These are phyloP conservation scores for Trapa incisa DNA, from an alignment of 345 rosid species.

Conservation along the genomic window DNA sequence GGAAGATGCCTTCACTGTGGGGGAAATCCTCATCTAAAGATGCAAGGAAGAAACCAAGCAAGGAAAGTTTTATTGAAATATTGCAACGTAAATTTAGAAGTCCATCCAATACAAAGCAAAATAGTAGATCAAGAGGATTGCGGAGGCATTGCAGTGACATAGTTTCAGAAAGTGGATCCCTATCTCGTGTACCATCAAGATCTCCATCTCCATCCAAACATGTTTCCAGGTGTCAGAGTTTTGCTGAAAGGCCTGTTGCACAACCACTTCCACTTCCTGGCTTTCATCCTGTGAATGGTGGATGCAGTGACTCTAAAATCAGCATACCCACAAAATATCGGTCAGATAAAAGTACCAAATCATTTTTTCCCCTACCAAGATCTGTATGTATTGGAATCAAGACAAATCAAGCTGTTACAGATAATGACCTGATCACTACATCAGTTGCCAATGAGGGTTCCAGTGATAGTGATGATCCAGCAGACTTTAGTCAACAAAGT, in stretches of 20 bases:
- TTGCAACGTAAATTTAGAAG: constrained; percentile 51
- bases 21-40: constrained; percentile 58
- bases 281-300: constrained; percentile 22
- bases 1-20: constrained; percentile 66
- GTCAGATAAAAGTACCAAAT: constrained; percentile 29
- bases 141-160: constrained; percentile 34
- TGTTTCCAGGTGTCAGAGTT: constrained; percentile 76
- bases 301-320: constrained; percentile 37
- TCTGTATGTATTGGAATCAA: constrained; percentile 33
- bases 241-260: constrained; percentile 54
- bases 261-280: constrained; percentile 83
- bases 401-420: constrained; percentile 29
- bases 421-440: constrained; percentile 54
- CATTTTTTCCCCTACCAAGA: constrained; percentile 56
- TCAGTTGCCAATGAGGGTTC: constrained; percentile 59
- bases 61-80: constrained; percentile 63
- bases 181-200: constrained; percentile 55
- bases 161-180: constrained; percentile 51
- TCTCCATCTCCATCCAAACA: constrained; percentile 60
- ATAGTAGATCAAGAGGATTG: constrained; percentile 32
- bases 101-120: constrained; percentile 42
- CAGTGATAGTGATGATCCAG: constrained; percentile 44
- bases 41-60: constrained; percentile 56
- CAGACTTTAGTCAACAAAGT: constrained; percentile 47
- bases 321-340: constrained; percentile 34